Percentiles rank a stretch among this genome's conserved stretches.
phyloP scores from a whole-genome alignment of 2,329 filamentous ascomycete species.

The Fusarium sp. region DNA sequence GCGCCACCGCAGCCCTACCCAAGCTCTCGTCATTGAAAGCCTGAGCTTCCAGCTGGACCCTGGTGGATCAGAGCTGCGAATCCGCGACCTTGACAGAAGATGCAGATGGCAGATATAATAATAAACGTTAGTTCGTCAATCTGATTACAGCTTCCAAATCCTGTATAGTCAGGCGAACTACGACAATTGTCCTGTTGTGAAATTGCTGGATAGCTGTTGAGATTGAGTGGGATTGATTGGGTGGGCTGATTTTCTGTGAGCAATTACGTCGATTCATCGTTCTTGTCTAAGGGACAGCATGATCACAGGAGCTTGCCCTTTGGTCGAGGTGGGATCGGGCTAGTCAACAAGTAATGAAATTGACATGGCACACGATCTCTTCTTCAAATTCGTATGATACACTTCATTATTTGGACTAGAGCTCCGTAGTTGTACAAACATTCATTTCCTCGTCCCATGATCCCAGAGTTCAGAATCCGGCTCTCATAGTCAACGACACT shows the following conservation, averaged over 20 bases:
- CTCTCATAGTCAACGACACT: conserved; percentile 40
- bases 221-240: background rate
- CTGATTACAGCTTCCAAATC: background rate
- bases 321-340: background rate
- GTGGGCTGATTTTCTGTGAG: background rate
- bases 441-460: conserved; percentile 46
- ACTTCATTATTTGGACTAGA: conserved; percentile 39
- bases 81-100: background rate
- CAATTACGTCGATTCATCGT: background rate
- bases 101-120: background rate
- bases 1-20: conserved; percentile 3
- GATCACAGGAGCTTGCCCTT: background rate
- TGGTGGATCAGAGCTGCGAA: background rate
- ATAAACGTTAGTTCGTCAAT: background rate
- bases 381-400: background rate
- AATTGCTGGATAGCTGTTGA: background rate
- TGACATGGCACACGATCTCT: background rate
- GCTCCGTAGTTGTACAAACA: conserved; percentile 48
- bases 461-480: conserved; percentile 41
- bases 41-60: background rate
- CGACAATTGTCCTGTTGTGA: background rate
- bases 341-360: background rate
- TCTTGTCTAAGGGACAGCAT: background rate
- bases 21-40: conserved; percentile 1
- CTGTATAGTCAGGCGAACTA: background rate